phyloP scores from a whole-genome alignment of 805 yeast genomes.

The Debaryomyces maramus region DNA sequence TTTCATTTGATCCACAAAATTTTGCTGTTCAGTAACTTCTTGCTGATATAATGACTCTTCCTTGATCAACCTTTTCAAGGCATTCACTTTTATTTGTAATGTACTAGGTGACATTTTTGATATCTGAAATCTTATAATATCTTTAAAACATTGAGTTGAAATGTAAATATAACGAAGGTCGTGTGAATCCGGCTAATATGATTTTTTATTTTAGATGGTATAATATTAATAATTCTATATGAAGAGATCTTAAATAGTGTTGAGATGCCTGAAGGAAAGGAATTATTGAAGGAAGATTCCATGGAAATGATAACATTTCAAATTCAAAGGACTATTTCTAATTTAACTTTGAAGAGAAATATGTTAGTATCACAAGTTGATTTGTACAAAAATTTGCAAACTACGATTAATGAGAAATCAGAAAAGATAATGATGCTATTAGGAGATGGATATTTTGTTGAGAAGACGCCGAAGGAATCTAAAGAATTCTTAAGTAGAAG shows the following conservation, averaged over 20 bases:
- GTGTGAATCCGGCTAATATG: no score
- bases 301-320: conserved; percentile 2
- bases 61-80: conserved; percentile 65
- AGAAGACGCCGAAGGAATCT: conserved; percentile 31
- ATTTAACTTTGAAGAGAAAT: conserved; percentile 5
- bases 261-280: neutral
- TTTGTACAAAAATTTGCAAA: conserved; percentile 4
- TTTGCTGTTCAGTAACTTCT: conserved; percentile 57
- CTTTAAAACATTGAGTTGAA: no score
- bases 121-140: no score
- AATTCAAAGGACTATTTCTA: conserved; percentile 2
- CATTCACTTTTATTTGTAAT: conserved; percentile 68
- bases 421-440: conserved; percentile 27
- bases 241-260: neutral
- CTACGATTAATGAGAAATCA: neutral
- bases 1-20: conserved; percentile 48
- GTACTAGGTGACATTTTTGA: conserved; percentile 77
- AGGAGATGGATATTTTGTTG: conserved; percentile 44
- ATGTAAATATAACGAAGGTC: no score
- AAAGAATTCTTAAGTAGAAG: conserved; percentile 24
- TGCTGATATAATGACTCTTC: conserved; percentile 62
- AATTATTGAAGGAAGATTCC: conserved; percentile 3
- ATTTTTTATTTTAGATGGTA: neutral
- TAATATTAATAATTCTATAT: neutral
- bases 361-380: conserved; percentile 6